A percentile compares a stretch with the other conserved stretches of the same genome.
phyloP scores from a whole-genome alignment of 331 rosid species.

The Saraca asoca region DNA sequence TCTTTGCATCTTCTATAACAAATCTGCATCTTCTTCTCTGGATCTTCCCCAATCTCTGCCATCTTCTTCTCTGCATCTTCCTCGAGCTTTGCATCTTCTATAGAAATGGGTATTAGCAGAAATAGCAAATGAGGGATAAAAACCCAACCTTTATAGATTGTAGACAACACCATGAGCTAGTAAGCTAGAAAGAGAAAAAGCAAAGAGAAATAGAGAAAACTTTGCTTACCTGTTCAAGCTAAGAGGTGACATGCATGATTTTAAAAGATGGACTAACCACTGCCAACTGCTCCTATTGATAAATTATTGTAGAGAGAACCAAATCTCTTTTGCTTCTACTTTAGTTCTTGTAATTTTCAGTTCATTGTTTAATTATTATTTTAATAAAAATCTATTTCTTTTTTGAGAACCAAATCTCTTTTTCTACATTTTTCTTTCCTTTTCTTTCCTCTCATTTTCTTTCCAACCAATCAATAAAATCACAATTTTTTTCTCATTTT shows the following conservation, averaged over 20 bases:
- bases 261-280: conserved; percentile 71
- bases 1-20: too few relatives aligned
- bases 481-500: too few relatives aligned
- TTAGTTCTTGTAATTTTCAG: conserved; percentile 35
- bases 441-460: too few relatives aligned
- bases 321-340: conserved; percentile 48
- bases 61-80: too few relatives aligned
- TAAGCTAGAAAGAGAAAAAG: conserved; percentile 43
- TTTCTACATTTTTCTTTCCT: too few relatives aligned
- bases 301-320: conserved; percentile 71
- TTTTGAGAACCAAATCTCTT: conserved; percentile 22
- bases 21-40: too few relatives aligned
- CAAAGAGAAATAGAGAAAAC: conserved; percentile 30
- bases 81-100: too few relatives aligned
- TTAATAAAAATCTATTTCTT: conserved; percentile 19
- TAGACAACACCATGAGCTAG: conserved; percentile 39
- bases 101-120: conserved; percentile 49
- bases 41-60: too few relatives aligned
- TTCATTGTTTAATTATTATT: conserved; percentile 1
- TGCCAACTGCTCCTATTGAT: conserved; percentile 90
- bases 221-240: conserved; percentile 63
- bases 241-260: conserved; percentile 73
- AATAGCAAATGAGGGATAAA: conserved; percentile 55
- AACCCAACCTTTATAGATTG: conserved; percentile 61
- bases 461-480: too few relatives aligned